Base-by-base conservation (phyloP, 371 early-diverging fungal species). In the Apophysomyces elegans region DNA sequence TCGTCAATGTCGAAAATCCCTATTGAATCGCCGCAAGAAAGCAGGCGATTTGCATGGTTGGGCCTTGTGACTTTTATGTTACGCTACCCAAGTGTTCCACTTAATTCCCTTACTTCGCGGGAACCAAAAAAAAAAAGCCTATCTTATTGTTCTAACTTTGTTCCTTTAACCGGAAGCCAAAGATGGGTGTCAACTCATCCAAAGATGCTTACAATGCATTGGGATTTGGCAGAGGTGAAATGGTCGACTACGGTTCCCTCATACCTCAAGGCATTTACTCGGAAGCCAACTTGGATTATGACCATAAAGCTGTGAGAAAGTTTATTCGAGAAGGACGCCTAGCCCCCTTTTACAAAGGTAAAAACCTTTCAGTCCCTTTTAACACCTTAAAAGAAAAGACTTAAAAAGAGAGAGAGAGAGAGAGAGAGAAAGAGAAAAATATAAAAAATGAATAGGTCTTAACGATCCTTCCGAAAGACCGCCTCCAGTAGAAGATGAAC, bases 331-430 rank as follows among this genome's bases (percentile, higher is more conserved):
- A 86, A 36, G 86, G 95, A 3, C 84, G 83, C 46, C 64, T 96
- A 54, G 91, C 94, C 8, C 96, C 96, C 13, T 95, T 95, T 64
- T 96, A 95, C 73, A 80, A 84, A 71, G 96, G 96, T 56, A 74
- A 64, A 13, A 26, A 26, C 0, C 0, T 26, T 26, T 26, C 2
- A 26, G 1, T 26, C 2, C 32, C 32, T 26, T 26, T 26, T 26
- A 26, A 2, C 32, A 26, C 3, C 32, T 26, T 26, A 26, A 26
- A 26, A 2, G 2, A 1, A 26, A 26, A 26, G 32, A 26, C 32
- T 26, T 26, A 26, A 26, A 26, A 2, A 26, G 32, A 26, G 32
- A 26, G 32, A 26, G 3, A 26, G 32, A 26, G 32, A 26, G 26
- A 26, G 3, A 26, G 32, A 26, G 32, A 26, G 26, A 26, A 18